Base-by-base conservation (phyloP, 345 rosid genomes). In the Chamaenerion angustifolium region DNA sequence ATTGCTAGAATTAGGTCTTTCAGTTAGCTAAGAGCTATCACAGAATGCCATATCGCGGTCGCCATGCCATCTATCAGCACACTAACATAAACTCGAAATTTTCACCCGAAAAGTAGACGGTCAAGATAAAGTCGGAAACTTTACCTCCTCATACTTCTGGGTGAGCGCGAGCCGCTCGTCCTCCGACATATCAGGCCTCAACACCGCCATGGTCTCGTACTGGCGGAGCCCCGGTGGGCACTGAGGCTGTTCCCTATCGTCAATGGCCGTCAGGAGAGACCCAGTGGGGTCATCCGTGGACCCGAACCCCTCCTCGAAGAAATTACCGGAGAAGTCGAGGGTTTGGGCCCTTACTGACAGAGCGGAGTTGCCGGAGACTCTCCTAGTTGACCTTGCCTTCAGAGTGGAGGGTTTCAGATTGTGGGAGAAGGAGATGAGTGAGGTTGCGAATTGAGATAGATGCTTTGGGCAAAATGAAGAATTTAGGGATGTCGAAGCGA, bases 91-190 rank as follows among this genome's bases (percentile, higher is more conserved):
- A 31, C 5, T 31, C 37, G 37, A 31, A 5, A 5, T 43, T 50
- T 48, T 46, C 54, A 5, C 56, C 50, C 19, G 31, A 12, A 48
- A 43, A 25, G 16, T 8, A 12, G 37, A 31, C 5, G 37, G 10
- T 3, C 37, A 31, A 31, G 8, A 31, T 31, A 31, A 31, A 31
- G 37, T 8, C 37, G 1, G 11, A 31, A 18, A 15, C 45, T 8
- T 57, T 74, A 92, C 98, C 98, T 92, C 98, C 72, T 92, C 96
- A 71, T 92, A 92, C 69, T 82, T 92, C 81, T 83, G 96, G 40
- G 95, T 82, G 46, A 81, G 80, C 53, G 85, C 76, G 19, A 92
- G 81, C 5, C 96, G 70, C 55, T 83, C 93, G 50, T 92, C 95
- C 69, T 92, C 98, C 14, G 96, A 77, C 98, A 92, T 79, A 56